Base-by-base conservation (phyloP, 1,284 basidiomycete species). In the Flammula alnicola region DNA sequence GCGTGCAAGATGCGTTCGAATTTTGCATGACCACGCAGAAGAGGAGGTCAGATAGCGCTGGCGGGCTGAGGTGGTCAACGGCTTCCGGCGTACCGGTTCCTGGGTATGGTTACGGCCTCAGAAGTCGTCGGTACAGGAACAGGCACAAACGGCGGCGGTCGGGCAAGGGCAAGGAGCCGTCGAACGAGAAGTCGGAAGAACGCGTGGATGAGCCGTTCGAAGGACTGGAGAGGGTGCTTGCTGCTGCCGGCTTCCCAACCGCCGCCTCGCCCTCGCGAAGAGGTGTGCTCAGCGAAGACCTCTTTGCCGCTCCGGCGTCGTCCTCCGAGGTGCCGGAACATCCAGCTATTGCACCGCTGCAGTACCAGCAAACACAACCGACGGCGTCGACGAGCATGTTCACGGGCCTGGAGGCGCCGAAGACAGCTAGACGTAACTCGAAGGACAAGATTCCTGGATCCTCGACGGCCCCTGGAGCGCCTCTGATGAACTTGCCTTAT, bases 1-100 rank as follows among this genome's bases (percentile, higher is more conserved):
- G 91, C 33, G 75, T 93, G 30, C 83, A 85, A 60, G 87, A 90
- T 49, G 86, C 87, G 1, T 92, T 83, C 61, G 88, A 93, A 54
- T 84, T 93, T 56, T 93, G 91, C 63, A 71, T 90, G 29, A 82
- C 79, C 11, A 71, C 75, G 32, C 75, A 72, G 8, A 56, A 63
- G 54, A 66, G 56, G 25, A 59, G 59, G 55, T 61, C 66, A 58
- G 68, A 65, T 41, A 63, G 51, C 36, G 57, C 58, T 36, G 70
- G 29, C 42, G 56, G 48, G 32, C 42, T 60, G 46, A 25, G 53
- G 19, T 57, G 55, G 53, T 54, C 53, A 12, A n/a, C n/a, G n/a
- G n/a, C n/a, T n/a, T n/a, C n/a, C n/a, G 42, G 44, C 27, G 53
- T 45, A 2, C 45, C 49, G 4, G 52, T 41, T 16, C 32, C 46